These are phyloP conservation scores for Phaseolus coccineus DNA, from an alignment of 331 rosid species.

Conservation along the genomic window DNA sequence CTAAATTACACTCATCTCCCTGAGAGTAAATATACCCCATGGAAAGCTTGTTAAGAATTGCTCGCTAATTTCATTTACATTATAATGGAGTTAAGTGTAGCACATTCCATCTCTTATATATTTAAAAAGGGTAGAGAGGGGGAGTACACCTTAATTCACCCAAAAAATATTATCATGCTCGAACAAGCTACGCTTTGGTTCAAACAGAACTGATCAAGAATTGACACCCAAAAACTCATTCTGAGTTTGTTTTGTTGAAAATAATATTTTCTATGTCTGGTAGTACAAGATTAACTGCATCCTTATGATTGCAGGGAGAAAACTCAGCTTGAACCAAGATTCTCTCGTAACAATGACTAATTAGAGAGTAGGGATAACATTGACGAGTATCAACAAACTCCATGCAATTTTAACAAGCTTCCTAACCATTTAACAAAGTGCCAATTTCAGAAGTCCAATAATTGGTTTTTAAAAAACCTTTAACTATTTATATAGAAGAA, in stretches of 20 bases:
- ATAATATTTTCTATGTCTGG: no score
- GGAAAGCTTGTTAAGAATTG: not conserved
- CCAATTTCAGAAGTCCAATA: conserved; percentile 11
- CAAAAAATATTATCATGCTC: conserved; percentile 9
- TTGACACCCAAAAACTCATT: no score
- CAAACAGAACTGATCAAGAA: no score
- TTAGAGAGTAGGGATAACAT: conserved; percentile 15
- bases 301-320: not conserved
- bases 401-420: conserved; percentile 23
- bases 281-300: not conserved
- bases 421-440: conserved; percentile 4
- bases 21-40: not conserved
- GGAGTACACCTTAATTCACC: not conserved
- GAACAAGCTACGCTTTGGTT: no score
- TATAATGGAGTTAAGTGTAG: not conserved
- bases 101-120: not conserved
- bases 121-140: not conserved
- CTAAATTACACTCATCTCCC: no score
- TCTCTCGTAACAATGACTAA: not conserved
- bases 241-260: no score
- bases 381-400: not conserved
- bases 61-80: not conserved
- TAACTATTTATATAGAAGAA: conserved; percentile 1
- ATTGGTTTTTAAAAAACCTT: not conserved
- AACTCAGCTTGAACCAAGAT: not conserved